Evolutionary conservation across 495 filamentous ascomycete genomes (phyloP), one percentile per base, ranked within the genome.

Genomic region (Cudoniella acicularis): DNA sequence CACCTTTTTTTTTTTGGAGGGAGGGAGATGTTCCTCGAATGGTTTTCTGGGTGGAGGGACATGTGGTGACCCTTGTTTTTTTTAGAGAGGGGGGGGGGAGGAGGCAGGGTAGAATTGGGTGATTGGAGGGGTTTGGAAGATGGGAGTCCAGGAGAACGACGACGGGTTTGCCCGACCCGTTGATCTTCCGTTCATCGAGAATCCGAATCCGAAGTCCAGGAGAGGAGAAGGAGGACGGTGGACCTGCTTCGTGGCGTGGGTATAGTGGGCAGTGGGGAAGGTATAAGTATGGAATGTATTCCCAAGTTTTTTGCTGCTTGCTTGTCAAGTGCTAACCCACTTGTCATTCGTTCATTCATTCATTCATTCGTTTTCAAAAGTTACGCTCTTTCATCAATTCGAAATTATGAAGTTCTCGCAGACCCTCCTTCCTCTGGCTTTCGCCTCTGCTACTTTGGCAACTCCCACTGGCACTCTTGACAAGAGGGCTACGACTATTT

Each of bases 401-500:
- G 30, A 4, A 36, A 36, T 36, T 36, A 36, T 36, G 30, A 36
- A 36, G 13, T 47, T 47, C 43, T 21, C 43, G n/a, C n/a, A n/a
- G 8, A 47, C 20, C 43, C 6, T 69, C 52, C 20, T 60, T 3
- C 47, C 66, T 8, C 43, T 61, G 25, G 27, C 51, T 13, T 62
- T 80, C 25, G 64, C 70, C 40, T 66, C 71, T 17, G 48, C 73
- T 24, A 68, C 70, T 56, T 65, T 65, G 9, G 74, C 75, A 25
- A 66, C 72, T 10, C 72, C 77, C 1, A 76, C 73, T 11, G 70
- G 64, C 46, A 68, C 73, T 20, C 57, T 80, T 48, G 61, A 70
- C 47, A 74, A 75, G 49, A 69, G 78, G 20, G 68, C 71, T 16
- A 72, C 77, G 42, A 69, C 69, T 2, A 73, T 76, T 64, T 83